Conservation (phyloP, 2,329 filamentous ascomycete genomes). For the Aspergillus ustus region DNA sequence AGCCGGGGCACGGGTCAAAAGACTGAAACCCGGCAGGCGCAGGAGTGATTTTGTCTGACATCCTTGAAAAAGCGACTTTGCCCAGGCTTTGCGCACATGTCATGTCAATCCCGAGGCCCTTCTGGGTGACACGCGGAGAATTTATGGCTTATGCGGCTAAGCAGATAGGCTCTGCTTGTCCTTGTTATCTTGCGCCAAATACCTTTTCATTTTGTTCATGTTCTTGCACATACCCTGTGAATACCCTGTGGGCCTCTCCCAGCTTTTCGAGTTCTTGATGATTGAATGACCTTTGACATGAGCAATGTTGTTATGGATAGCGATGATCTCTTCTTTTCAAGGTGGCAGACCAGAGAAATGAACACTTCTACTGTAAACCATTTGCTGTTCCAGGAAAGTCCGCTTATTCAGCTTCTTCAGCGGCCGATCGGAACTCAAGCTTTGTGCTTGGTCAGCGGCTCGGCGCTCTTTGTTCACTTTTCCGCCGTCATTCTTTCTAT, state of each 20-base stretch:
- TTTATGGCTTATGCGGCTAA: neutral
- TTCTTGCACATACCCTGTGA: neutral
- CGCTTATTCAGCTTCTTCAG: conserved; percentile 12
- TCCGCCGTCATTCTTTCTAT: neutral
- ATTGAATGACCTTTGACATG: neutral
- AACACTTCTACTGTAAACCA: neutral
- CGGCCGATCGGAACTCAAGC: conserved; percentile 2
- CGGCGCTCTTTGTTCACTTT: neutral
- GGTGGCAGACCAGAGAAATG: neutral
- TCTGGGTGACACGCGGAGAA: too few relatives aligned
- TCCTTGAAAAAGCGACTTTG: neutral
- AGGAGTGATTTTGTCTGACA: conserved; percentile 13
- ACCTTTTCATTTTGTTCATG: neutral
- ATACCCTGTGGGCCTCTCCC: neutral
- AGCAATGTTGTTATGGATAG: neutral
- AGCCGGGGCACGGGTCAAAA: conserved; percentile 7
- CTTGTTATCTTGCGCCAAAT: neutral
- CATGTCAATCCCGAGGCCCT: neutral
- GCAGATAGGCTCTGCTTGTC: neutral
- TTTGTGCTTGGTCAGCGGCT: neutral
- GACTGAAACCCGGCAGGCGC: conserved; percentile 12
- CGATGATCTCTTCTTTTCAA: neutral
- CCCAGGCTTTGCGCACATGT: neutral
- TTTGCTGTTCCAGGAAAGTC: neutral
- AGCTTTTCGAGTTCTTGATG: neutral